phyloP scores from a whole-genome alignment of 768 basidiomycete species.

The Thelephora ganbajun region DNA sequence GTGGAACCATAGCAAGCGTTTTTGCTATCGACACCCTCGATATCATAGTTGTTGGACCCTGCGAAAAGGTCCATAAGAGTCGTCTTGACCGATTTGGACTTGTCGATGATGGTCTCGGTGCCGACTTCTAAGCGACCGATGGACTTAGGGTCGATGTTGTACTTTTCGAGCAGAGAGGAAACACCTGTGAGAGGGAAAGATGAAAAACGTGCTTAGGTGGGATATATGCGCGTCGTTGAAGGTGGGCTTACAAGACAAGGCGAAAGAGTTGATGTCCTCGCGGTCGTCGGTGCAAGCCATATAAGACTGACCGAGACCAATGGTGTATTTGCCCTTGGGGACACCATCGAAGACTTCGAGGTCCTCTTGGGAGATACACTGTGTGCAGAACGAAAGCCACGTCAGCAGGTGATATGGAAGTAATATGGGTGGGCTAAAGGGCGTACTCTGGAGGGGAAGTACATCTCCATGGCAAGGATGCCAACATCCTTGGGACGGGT shows the following conservation, averaged over 20 bases:
- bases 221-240: neutral
- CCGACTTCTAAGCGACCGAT: slow-evolving; percentile 98
- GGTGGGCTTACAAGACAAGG: slow-evolving; percentile 62
- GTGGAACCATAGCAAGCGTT: slow-evolving; percentile 99
- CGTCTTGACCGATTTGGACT: slow-evolving; percentile 97
- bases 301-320: slow-evolving; percentile 93
- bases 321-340: slow-evolving; percentile 94
- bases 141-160: slow-evolving; percentile 88
- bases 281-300: slow-evolving; percentile 99
- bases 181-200: slow-evolving; percentile 41
- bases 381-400: neutral
- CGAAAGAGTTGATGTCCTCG: slow-evolving; percentile 98
- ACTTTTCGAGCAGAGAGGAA: slow-evolving; percentile 80
- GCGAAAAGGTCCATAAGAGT: slow-evolving; percentile 97
- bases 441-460: slow-evolving; percentile 84
- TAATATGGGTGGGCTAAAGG: neutral
- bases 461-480: slow-evolving; percentile 85
- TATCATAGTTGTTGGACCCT: slow-evolving; percentile 84
- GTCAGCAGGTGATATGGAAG: neutral
- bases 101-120: slow-evolving; percentile 99
- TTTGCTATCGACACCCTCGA: slow-evolving; percentile 98
- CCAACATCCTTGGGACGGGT: slow-evolving; percentile 84
- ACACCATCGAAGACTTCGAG: slow-evolving; percentile 93
- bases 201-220: neutral
- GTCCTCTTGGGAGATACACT: slow-evolving; percentile 94